Base-by-base conservation (phyloP, 2,329 filamentous ascomycete species). In the Calonectria naviculata region DNA sequence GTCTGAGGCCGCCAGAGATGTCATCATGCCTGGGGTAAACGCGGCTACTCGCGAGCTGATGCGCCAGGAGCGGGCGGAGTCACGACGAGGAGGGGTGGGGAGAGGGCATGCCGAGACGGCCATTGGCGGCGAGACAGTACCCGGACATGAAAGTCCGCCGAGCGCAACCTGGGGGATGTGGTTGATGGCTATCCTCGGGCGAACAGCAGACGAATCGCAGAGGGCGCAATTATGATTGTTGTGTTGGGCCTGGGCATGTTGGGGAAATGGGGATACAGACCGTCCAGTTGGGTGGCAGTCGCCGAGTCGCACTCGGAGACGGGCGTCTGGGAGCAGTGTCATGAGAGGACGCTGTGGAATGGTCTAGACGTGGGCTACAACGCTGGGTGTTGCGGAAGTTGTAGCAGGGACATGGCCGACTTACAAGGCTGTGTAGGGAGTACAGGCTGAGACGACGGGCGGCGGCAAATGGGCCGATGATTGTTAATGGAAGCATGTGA, bases 61-160 rank as follows among this genome's bases (percentile, higher is more conserved):
- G 58, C 47, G 52, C 26, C 67, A 65, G 60, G 56, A 58, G 67
- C 61, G 68, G 67, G 68, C 65, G 63, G 76, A 69, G 62, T 62
- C 46, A 38, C 9, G 56, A 52, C 56, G 62, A 58, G 62, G 71
- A 75, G 70, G 74, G 76, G 75, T 71, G 71, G 76, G 66, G 65
- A 36, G 52, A 60, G 54, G 38, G 52, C 44, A 68, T 73, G 28
- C 29, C 42, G 31, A 41, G 46, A 49, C 36, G n/a, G 63, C 70
- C 52, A 78, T 78, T 78, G 76, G 76, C 58, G 29, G 52, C 54
- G n/a, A 62, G 46, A 46, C 42, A 49, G 36, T 66, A 65, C 26
- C 67, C 76, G 76, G 76, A 78, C 69, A 78, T 78, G 72, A 56
- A 77, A 77, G 75, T 78, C 76, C 76, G 76, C 13, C 52, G 4